Evolutionary conservation across 2,329 filamentous ascomycete genomes (phyloP).

Genomic region (Sphaerulina vaccinii): DNA sequence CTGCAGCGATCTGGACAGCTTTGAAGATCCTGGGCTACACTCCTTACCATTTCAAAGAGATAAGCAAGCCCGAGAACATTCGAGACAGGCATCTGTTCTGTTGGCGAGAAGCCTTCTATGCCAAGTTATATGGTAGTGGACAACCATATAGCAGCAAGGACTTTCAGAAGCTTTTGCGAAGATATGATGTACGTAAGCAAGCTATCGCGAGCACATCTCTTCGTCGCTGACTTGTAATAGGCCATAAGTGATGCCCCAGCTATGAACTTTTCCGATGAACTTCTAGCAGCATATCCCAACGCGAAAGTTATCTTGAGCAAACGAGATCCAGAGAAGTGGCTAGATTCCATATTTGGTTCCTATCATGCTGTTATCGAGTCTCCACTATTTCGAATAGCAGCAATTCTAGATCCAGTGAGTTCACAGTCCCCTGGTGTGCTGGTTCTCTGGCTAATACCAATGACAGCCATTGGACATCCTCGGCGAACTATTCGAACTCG

Average conservation of each 20-base stretch:
- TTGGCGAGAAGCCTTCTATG: conserved; percentile 13
- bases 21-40: conserved; percentile 11
- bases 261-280: conserved; percentile 31
- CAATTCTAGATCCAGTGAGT: conserved; percentile 4
- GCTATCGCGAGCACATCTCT: neutral
- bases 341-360: conserved; percentile 6
- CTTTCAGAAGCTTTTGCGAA: conserved; percentile 10
- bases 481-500: conserved; percentile 9
- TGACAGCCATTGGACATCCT: conserved; percentile 7
- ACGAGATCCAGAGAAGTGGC: conserved; percentile 40
- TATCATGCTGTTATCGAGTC: conserved; percentile 8
- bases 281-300: conserved; percentile 58
- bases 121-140: conserved; percentile 12
- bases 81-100: conserved; percentile 12
- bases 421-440: neutral
- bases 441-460: neutral
- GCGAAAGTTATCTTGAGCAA: conserved; percentile 64
- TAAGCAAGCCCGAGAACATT: conserved; percentile 2
- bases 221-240: neutral
- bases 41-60: conserved; percentile 16
- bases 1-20: conserved; percentile 10
- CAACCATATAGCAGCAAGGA: conserved; percentile 3
- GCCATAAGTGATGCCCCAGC: conserved; percentile 9
- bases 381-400: conserved; percentile 8
- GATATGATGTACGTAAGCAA: conserved; percentile 9